These are phyloP conservation scores for Botrytis paeoniae DNA, from an alignment of 2,329 filamentous ascomycete species.

Conservation along the genomic window DNA sequence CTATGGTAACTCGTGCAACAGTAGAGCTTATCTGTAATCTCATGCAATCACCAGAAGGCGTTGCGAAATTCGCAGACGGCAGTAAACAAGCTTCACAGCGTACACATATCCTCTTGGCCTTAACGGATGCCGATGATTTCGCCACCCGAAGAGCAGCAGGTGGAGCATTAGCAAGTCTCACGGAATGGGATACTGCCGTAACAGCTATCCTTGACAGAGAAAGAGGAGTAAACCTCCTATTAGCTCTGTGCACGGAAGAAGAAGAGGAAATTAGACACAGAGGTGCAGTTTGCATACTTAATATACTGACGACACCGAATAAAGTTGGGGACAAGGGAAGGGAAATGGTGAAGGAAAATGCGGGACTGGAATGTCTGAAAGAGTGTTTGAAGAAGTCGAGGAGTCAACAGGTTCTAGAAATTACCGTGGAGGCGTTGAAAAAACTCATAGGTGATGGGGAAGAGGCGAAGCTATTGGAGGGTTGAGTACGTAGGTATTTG, in stretches of 20 bases:
- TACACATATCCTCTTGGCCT: slow-evolving; percentile 78
- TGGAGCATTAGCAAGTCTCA: slow-evolving; percentile 82
- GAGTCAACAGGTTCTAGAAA: slow-evolving; percentile 66
- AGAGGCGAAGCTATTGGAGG: background rate
- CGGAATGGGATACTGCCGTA: slow-evolving; percentile 72
- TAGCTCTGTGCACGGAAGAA: slow-evolving; percentile 75
- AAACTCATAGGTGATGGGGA: slow-evolving; percentile 30
- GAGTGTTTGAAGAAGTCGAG: slow-evolving; percentile 66
- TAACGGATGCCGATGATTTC: slow-evolving; percentile 80
- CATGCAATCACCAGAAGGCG: slow-evolving; percentile 64
- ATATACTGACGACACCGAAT: slow-evolving; percentile 66
- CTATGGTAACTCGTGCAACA: slow-evolving; percentile 73
- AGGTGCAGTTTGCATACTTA: slow-evolving; percentile 72
- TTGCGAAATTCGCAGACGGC: slow-evolving; percentile 66
- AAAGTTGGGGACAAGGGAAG: slow-evolving; percentile 60
- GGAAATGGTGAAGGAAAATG: slow-evolving; percentile 58
- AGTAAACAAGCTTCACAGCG: slow-evolving; percentile 67
- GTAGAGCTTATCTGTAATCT: slow-evolving; percentile 92
- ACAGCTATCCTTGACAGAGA: slow-evolving; percentile 67
- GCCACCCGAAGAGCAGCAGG: slow-evolving; percentile 80
- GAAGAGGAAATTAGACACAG: slow-evolving; percentile 66
- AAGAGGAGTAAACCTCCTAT: slow-evolving; percentile 70
- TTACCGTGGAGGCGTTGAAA: slow-evolving; percentile 72
- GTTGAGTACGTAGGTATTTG: background rate
- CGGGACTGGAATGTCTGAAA: slow-evolving; percentile 66